Percentiles rank a stretch among this genome's conserved stretches.
Conservation (phyloP, 176 grass and related monocot species). For the Carex myosuroides region DNA sequence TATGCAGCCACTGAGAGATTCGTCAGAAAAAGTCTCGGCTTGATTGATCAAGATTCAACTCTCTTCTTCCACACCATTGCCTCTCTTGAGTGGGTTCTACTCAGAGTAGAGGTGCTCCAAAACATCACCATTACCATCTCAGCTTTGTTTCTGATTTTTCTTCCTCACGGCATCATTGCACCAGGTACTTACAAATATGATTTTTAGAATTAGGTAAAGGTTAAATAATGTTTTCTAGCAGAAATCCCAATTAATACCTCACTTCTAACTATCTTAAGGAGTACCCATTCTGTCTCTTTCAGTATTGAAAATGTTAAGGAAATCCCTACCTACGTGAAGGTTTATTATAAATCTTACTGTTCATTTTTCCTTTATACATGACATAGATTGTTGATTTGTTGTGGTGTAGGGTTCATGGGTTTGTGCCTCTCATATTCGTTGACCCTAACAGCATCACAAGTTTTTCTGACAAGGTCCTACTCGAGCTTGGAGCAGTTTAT, state of each 20-base stretch:
- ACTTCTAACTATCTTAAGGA: not conserved
- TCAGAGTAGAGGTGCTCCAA: slow-evolving; percentile 84
- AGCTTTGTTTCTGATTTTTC: slow-evolving; percentile 60
- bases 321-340: not conserved
- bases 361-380: not conserved
- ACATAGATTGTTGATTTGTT: slow-evolving; percentile 13
- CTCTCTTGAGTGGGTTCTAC: slow-evolving; percentile 83
- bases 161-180: slow-evolving; percentile 64
- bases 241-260: not conserved
- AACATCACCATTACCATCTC: slow-evolving; percentile 59
- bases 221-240: not conserved
- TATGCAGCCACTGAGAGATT: slow-evolving; percentile 58
- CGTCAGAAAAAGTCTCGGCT: slow-evolving; percentile 45
- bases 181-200: slow-evolving; percentile 43
- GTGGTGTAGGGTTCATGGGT: slow-evolving; percentile 71
- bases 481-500: slow-evolving; percentile 79
- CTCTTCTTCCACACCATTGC: slow-evolving; percentile 85
- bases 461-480: slow-evolving; percentile 76
- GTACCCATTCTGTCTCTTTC: not conserved
- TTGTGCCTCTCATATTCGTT: slow-evolving; percentile 87
- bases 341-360: not conserved
- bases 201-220: not conserved
- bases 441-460: slow-evolving; percentile 43
- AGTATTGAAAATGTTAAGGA: not conserved
- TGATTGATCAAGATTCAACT: slow-evolving; percentile 75